Percentiles rank a stretch among this genome's conserved stretches.
These are phyloP conservation scores for Spathaspora girioi DNA, from an alignment of 805 yeast species.

Conservation along the genomic window DNA sequence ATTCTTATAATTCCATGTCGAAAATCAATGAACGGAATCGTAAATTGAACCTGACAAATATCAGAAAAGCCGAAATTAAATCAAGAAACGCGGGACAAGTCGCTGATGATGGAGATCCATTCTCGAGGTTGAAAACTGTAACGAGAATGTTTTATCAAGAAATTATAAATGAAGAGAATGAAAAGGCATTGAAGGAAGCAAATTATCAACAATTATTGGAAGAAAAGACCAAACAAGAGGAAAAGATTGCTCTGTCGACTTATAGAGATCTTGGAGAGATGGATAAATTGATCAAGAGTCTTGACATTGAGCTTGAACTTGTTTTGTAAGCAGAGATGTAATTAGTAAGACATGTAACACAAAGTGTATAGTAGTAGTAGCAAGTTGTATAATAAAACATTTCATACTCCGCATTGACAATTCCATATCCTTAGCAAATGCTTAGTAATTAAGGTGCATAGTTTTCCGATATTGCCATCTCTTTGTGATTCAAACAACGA, in stretches of 20 bases:
- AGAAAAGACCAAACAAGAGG: constrained; percentile 44
- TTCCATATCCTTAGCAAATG: no score
- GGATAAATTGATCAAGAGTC: constrained; percentile 45
- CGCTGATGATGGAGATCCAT: constrained; percentile 66
- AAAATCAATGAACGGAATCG: constrained; percentile 83
- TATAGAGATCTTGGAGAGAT: constrained; percentile 57
- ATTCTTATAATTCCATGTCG: constrained; percentile 47
- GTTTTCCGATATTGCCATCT: background rate
- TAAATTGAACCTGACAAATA: constrained; percentile 68
- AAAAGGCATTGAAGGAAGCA: constrained; percentile 54
- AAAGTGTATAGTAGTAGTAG: background rate
- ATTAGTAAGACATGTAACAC: no score
- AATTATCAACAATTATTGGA: constrained; percentile 36
- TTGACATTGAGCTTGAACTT: constrained; percentile 40
- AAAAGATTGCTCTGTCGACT: constrained; percentile 44
- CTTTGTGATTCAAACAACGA: background rate
- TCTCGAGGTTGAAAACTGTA: constrained; percentile 82
- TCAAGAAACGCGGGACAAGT: constrained; percentile 41
- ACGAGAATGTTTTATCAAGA: constrained; percentile 76
- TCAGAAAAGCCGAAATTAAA: constrained; percentile 74
- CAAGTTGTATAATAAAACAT: background rate
- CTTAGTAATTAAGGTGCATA: background rate
- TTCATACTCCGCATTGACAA: background rate
- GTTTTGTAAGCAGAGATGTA: background rate
- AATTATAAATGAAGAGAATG: constrained; percentile 53